Evolutionary conservation across 2,329 filamentous ascomycete species (phyloP), one percentile per base, ranked within the genome.

Genomic region (Remersonia thermophila): DNA sequence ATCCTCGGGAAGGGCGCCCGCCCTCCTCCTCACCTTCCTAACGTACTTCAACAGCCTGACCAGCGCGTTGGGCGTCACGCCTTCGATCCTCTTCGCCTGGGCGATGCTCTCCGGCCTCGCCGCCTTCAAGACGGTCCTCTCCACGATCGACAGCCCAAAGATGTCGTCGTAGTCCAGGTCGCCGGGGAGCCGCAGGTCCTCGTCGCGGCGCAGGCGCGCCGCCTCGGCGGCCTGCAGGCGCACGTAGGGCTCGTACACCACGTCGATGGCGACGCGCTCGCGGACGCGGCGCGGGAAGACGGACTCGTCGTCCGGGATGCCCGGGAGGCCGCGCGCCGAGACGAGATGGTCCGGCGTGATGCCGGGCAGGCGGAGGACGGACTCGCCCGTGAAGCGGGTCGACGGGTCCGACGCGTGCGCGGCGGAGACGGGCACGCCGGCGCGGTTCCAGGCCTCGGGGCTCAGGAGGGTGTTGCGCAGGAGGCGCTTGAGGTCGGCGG

Each of bases 11-110:
- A 29, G n/a, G n/a, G n/a, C n/a, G n/a, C n/a, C 15, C 20, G 28
- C 30, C 11, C 34, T 9, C 32, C 30, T 10, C 17, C 10, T 29
- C 27, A 51, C 55, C 2, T 59, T 61, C 46, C 63, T 65, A n/a
- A 85, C 76, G 53, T 73, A 71, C 16, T 65, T 66, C 39, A 89
- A 57, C 42, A 91, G 53, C 37, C 73, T 59, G 30, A 80, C 51
- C 39, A 69, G 69, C 0, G 72, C 75, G 0, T 70, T 63, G 1
- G 76, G 74, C 14, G 75, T 80, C 42, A 80, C 65, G 3, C 89
- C 89, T 58, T 98, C 91, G 9, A 95, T 74, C 11, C 91, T 66
- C 33, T 85, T 69, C 23, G 89, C 89, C 68, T 95, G 91, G 0
- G 84, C 89, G 15, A 98, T 66, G 42, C 75, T 93, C 58, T 93